Conservation (phyloP, 2,329 filamentous ascomycete species). For the Zopfia rhizophila region DNA sequence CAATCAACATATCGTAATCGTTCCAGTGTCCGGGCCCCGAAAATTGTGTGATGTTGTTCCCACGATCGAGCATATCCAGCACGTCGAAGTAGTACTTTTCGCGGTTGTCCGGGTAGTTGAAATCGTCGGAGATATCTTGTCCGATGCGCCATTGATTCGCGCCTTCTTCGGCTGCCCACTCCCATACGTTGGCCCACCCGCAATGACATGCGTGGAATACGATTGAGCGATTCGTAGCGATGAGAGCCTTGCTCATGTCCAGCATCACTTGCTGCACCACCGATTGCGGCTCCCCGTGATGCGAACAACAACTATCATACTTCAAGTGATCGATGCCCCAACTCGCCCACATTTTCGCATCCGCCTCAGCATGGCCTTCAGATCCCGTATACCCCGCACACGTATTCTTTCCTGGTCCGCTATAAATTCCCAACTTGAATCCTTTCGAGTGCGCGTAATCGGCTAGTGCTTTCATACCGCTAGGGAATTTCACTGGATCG, state of each 20-base stretch:
- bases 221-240: conserved; percentile 29
- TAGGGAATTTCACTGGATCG: conserved; percentile 50
- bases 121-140: conserved; percentile 45
- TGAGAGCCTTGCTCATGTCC: conserved; percentile 32
- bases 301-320: conserved; percentile 37
- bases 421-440: conserved; percentile 55
- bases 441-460: conserved; percentile 50
- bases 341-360: conserved; percentile 36
- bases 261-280: conserved; percentile 35
- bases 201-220: conserved; percentile 39
- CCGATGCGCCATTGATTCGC: conserved; percentile 39
- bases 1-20: conserved; percentile 39
- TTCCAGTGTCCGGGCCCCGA: conserved; percentile 34
- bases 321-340: conserved; percentile 40
- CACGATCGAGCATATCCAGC: conserved; percentile 51
- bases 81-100: conserved; percentile 52
- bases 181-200: conserved; percentile 33
- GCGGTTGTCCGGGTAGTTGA: conserved; percentile 48
- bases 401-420: conserved; percentile 38
- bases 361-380: conserved; percentile 30
- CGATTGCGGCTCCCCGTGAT: conserved; percentile 26
- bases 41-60: conserved; percentile 34
- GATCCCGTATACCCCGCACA: conserved; percentile 36
- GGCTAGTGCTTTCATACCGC: conserved; percentile 49
- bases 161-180: conserved; percentile 34